Evolutionary conservation across 257 asterid species (phyloP), one percentile per base, ranked within the genome.

Genomic region (Przewalskia tangutica): DNA sequence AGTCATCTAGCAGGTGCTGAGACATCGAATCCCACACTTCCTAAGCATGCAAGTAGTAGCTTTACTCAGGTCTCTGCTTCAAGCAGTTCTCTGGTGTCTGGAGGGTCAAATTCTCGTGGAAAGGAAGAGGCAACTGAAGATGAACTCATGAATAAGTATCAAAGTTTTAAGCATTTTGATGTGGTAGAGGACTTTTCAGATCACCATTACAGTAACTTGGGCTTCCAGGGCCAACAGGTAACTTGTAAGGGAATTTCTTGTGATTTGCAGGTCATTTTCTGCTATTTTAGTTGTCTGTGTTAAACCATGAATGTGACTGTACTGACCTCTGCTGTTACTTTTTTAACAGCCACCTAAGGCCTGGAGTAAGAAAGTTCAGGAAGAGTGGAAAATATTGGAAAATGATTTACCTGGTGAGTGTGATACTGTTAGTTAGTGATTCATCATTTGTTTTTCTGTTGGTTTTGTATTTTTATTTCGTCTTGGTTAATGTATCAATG

Each of bases 341-440:
- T n/a, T 77, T 59, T 82, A 14, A 50, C 71, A 91, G 94, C 91
- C 91, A 64, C 82, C 89, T 50, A 88, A 70, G 77, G 88, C 82
- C 20, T 90, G 94, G 94, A 80, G 84, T 46, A 89, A 87, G 90
- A 89, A 84, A 83, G 70, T 90, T 81, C 94, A 89, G 87, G 88
- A 83, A 32, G 94, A 90, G 83, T 90, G 94, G 94, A 89, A 83
- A 87, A 89, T 90, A 67, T 83, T 89, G 85, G 91, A 88, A 77
- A 86, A 86, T 68, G 89, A 89, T 84, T 88, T 90, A 44, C 94
- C 92, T 34, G 94, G 94, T 90, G 53, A 81, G 90, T 46, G 27
- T 44, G 38, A 13, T 77, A 54, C 62, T 44, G 14, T 53, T 40
- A 40, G 14, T 53, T 40, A 40, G 75, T 17, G 55, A 79, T 8